Base-by-base conservation (phyloP, 441 rosid genomes). In the Melastoma candidum region DNA sequence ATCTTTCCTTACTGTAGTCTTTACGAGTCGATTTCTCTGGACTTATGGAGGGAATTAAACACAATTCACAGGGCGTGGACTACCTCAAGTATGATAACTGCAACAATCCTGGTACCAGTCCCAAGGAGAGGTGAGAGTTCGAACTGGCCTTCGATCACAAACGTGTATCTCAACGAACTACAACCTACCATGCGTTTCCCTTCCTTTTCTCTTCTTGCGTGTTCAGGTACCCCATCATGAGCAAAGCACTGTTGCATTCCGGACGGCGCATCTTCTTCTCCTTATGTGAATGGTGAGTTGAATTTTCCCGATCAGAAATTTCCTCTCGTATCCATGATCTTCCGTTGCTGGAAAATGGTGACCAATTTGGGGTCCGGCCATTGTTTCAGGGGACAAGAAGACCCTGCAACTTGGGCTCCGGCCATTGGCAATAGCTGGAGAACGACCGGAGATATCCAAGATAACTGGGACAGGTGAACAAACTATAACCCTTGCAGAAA, bases 11-110 rank as follows among this genome's bases (percentile, higher is more conserved):
- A 3, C 36, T 29, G 36, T 29, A 3, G 36, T 3, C 7, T 29
- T 3, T 5, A n/a, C 4, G 26, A 27, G 29, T 1, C 9, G 7
- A 44, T n/a, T 26, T 5, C 7, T 12, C 4, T 9, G 12, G 4
- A 11, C 9, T 49, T 36, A 11, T 9, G 47, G 22, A 12, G 7
- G 2, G 11, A 11, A 11, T 47, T 0, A 12, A 47, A 25, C 44
- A 12, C 3, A 10, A 27, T 39, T 44, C 46, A 11, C 59, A 83
- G 90, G 90, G 81, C 27, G 47, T 80, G 56, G 90, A 83, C 54
- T 83, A 80, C 71, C 64, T 83, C 68, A 83, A 83, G 68, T 83
- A 83, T 47, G 90, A 80, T 49, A 83, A 83, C 43, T 83, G 90
- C 43, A 24, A 66, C 49, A 68, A 65, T 25, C 68, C 60, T 25